Base-by-base conservation (phyloP, 2,329 filamentous ascomycete species). In the Phaeomoniella chlamydospora region DNA sequence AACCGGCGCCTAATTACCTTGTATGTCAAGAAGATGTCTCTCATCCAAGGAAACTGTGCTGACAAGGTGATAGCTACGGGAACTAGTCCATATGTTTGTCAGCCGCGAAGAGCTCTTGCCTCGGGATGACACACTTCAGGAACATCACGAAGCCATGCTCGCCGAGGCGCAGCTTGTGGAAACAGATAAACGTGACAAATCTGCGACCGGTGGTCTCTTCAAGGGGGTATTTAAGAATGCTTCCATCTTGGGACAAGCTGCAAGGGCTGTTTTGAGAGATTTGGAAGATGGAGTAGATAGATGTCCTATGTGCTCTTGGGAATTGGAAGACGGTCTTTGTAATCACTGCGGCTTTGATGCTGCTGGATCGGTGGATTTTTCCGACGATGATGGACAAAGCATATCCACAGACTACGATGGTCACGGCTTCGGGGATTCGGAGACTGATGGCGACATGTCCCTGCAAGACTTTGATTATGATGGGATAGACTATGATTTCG, bases 1-100 rank as follows among this genome's bases (percentile, higher is more conserved):
- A 70, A 43, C 77, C 77, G 1, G 71, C 74, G 5, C 77, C 76
- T 16, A 73, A 76, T 29, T 81, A 77, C 49, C 53, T 80, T 30
- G 71, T 75, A 54, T 50, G 62, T 55, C 16, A 11, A 18, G 30
- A 30, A 16, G 22, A 9, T 5, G 11, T 30, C 26, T 18, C 37
- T 31, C 15, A 34, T 16, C 13, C 33, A 15, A 34, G 4, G 6
- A 13, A 30, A 35, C 35, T 29, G 29, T 45, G 19, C 41, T 32
- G 44, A 26, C 45, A 30, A 12, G 10, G 15, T 15, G 33, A 15
- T 45, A 74, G 70, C 66, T 81, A 36, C 69, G 76, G 38, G 70
- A 79, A 39, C 67, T 81, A 53, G 73, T 76, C 15, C 64, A 72
- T 40, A 61, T 77, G 42, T 77, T 80, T 52, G 67, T 70, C 29